Base-by-base conservation (phyloP, 2,329 filamentous ascomycete species). In the Trichoderma gracile region DNA sequence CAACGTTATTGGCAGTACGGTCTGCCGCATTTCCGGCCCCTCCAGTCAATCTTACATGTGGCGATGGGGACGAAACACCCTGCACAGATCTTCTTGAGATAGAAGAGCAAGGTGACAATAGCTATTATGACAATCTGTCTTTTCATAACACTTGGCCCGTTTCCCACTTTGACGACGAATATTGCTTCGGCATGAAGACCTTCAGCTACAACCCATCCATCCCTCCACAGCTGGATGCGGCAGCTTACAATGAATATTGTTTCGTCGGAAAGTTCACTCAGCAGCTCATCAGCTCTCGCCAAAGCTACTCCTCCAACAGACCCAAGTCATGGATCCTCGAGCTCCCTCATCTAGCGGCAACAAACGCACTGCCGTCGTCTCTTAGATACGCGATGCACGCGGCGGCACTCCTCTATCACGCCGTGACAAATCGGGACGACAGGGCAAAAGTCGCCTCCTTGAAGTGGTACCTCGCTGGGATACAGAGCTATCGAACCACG, bases 381-480 rank as follows among this genome's bases (percentile, higher is more conserved):
- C 50, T 63, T 27, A 63, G 46, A 40, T 63, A 63, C 7, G 50
- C 60, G 2, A 55, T 63, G 23, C 60, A 53, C 17, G 60, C 60
- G 6, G 60, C 52, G 23, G 60, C 60, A 23, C 17, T 63, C 8
- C 2, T 56, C 12, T 63, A 63, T 4, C 40, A 63, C 21, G 60
- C 60, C 21, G 30, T 63, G 17, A 40, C 42, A 8, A 33, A 42
- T 21, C 47, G 43, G 14, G 53, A 63, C 21, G 7, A 10, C 15
- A 63, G 53, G 45, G 60, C 60, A 1, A 43, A 55, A 46, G n/a
- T 40, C 8, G 50, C 40, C 15, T 25, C 60, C 5, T 21, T 63
- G 0, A 21, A 5, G 15, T 56, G 43, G 52, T 63, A 63, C 8
- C 7, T 63, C 3, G 50, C 60, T 17, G 43, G 46, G 1, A 60